These are phyloP conservation scores for Penicillium sp. DNA, from an alignment of 2,329 filamentous ascomycete species.

Conservation along the genomic window DNA sequence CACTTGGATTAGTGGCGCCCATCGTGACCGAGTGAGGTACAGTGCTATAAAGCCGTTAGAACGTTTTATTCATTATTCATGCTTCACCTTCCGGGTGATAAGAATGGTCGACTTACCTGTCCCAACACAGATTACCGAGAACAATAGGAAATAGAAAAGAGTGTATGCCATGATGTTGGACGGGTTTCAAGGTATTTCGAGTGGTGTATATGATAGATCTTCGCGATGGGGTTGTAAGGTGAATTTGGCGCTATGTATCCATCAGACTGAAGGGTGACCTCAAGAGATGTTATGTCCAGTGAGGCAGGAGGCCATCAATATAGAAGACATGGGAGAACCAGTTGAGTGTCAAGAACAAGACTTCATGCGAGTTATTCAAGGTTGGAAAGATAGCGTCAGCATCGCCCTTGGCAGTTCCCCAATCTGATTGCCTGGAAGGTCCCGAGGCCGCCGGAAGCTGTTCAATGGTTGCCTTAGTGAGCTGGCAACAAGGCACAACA, in stretches of 20 bases:
- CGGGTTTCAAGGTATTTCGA: not conserved
- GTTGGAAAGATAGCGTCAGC: slow-evolving; percentile 4
- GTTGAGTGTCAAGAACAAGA: too few species aligned
- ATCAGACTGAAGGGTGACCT: not conserved
- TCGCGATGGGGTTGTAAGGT: not conserved
- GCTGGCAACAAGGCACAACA: slow-evolving; percentile 2
- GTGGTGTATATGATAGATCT: not conserved
- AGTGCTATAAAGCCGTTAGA: slow-evolving; percentile 50
- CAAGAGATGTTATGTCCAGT: not conserved
- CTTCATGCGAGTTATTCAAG: too few species aligned
- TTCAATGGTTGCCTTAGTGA: slow-evolving; percentile 1
- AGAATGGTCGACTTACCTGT: slow-evolving; percentile 54
- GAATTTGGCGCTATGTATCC: not conserved
- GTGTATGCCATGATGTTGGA: slow-evolving; percentile 62
- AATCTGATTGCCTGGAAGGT: slow-evolving; percentile 1
- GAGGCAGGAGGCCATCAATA: not conserved
- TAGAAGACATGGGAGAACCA: slow-evolving; percentile 2
- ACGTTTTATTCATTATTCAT: slow-evolving; percentile 3
- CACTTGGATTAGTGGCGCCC: slow-evolving; percentile 67
- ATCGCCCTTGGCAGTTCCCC: not conserved
- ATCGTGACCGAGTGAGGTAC: slow-evolving; percentile 74
- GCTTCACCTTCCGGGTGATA: not conserved
- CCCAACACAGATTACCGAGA: slow-evolving; percentile 66
- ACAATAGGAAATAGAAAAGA: slow-evolving; percentile 71
- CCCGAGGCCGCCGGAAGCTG: slow-evolving; percentile 3